phyloP scores from a whole-genome alignment of 208 protist genomes.

The Eutreptiella sp. region DNA sequence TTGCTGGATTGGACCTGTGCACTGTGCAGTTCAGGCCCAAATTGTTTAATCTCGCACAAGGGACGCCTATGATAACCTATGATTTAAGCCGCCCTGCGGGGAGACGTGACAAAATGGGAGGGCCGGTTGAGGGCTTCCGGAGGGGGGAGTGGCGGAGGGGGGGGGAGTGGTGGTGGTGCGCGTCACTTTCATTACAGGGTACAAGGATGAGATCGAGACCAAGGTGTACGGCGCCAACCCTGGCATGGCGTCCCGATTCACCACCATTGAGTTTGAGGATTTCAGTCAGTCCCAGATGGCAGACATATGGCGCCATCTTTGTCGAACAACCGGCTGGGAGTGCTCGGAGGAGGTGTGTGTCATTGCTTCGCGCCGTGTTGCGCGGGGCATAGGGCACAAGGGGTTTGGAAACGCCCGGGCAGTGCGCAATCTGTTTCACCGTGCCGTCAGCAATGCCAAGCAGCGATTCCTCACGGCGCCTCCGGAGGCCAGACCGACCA shows the following conservation, averaged over 20 bases:
- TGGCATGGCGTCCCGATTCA: slow-evolving; percentile 31
- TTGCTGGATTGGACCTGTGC: too few species aligned
- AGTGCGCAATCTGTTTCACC: slow-evolving; percentile 22
- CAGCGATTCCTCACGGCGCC: neutral
- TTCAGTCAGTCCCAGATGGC: slow-evolving; percentile 22
- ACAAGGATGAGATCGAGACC: slow-evolving; percentile 26
- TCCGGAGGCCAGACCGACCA: neutral
- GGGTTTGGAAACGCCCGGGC: slow-evolving; percentile 33
- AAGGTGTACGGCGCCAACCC: slow-evolving; percentile 29
- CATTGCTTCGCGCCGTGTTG: slow-evolving; percentile 10
- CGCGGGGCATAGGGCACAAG: neutral
- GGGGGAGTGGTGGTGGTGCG: too few species aligned
- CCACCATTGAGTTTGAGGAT: slow-evolving; percentile 29
- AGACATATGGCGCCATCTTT: neutral
- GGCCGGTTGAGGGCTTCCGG: too few species aligned
- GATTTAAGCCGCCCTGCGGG: too few species aligned
- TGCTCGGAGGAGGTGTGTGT: neutral
- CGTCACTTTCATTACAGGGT: too few species aligned
- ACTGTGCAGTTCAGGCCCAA: too few species aligned
- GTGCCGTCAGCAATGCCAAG: neutral
- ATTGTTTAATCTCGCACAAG: too few species aligned
- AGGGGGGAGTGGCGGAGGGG: too few species aligned
- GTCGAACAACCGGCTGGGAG: neutral
- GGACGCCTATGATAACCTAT: too few species aligned
- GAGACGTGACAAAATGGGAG: too few species aligned